Evolutionary conservation across 1,284 basidiomycete genomes (phyloP).

Genomic region (Chiua sp.): DNA sequence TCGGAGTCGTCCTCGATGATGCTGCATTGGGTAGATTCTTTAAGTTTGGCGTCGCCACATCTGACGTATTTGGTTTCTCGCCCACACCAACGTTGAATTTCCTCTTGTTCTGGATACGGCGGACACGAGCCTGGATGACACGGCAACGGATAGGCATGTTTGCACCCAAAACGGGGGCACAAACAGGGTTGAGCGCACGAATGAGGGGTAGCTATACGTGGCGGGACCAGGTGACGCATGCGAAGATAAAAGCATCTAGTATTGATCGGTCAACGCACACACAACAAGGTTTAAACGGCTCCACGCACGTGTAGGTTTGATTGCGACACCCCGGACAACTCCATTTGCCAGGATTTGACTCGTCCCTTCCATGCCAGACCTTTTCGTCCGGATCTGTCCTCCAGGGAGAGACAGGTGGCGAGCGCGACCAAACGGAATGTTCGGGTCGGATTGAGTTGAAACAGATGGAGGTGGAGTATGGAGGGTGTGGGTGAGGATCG

Average conservation of each 20-base stretch:
- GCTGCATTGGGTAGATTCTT: conserved; percentile 23
- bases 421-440: conserved; percentile 81
- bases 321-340: conserved; percentile 89
- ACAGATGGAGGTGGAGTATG: conserved; percentile 76
- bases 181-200: conserved; percentile 84
- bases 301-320: conserved; percentile 65
- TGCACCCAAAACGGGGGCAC: conserved; percentile 66
- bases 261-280: no score
- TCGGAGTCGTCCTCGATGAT: conserved; percentile 33
- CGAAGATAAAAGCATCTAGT: conserved; percentile 85
- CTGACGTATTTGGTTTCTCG: conserved; percentile 60
- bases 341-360: conserved; percentile 77
- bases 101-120: conserved; percentile 62
- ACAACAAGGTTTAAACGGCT: background rate
- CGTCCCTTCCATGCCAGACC: conserved; percentile 77
- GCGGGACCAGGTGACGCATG: conserved; percentile 70
- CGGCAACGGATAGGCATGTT: conserved; percentile 72
- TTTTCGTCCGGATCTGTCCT: conserved; percentile 36
- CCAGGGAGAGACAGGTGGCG: conserved; percentile 53
- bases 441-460: conserved; percentile 74
- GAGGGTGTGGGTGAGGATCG: conserved; percentile 65
- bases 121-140: conserved; percentile 79
- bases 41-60: conserved; percentile 66
- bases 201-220: conserved; percentile 79
- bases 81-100: conserved; percentile 79